Evolutionary conservation across 1,284 basidiomycete genomes (phyloP).

Genomic region (Veloporphyrellus conicus): DNA sequence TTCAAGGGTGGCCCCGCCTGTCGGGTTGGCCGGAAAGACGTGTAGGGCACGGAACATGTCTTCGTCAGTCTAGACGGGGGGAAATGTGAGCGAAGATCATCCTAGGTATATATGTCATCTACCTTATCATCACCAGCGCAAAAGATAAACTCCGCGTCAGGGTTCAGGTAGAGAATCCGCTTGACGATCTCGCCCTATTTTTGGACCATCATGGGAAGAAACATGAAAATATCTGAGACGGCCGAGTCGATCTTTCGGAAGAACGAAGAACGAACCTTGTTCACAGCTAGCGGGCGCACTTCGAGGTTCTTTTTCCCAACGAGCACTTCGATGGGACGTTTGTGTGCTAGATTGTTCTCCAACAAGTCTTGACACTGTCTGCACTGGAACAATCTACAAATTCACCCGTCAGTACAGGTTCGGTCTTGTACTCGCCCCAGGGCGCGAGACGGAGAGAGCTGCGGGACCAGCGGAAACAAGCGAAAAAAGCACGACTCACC

Average conservation of each 20-base stretch:
- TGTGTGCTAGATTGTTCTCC: slow-evolving; percentile 86
- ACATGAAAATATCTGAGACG: neutral
- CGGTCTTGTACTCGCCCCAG: neutral
- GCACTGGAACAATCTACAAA: slow-evolving; percentile 81
- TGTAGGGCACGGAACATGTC: slow-evolving; percentile 92
- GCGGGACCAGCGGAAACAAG: no score
- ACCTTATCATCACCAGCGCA: slow-evolving; percentile 99
- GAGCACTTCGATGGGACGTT: slow-evolving; percentile 87
- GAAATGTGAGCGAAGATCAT: neutral
- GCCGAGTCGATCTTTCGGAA: neutral
- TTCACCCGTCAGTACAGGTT: slow-evolving; percentile 13
- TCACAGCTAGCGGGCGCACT: slow-evolving; percentile 90
- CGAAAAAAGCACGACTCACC: slow-evolving; percentile 46
- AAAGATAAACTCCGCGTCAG: slow-evolving; percentile 92
- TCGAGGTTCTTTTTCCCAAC: slow-evolving; percentile 99
- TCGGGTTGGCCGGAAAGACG: slow-evolving; percentile 48
- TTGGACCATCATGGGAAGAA: neutral
- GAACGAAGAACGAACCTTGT: slow-evolving; percentile 56
- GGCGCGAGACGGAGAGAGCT: no score
- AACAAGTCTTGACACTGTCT: slow-evolving; percentile 95
- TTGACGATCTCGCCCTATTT: slow-evolving; percentile 89
- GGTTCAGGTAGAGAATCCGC: slow-evolving; percentile 85
- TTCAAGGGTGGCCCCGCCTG: slow-evolving; percentile 50
- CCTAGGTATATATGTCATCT: neutral
- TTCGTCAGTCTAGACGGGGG: slow-evolving; percentile 69